Evolutionary conservation across 371 early-diverging fungal species (phyloP).

Genomic region (Lichtheimia ramosa): DNA sequence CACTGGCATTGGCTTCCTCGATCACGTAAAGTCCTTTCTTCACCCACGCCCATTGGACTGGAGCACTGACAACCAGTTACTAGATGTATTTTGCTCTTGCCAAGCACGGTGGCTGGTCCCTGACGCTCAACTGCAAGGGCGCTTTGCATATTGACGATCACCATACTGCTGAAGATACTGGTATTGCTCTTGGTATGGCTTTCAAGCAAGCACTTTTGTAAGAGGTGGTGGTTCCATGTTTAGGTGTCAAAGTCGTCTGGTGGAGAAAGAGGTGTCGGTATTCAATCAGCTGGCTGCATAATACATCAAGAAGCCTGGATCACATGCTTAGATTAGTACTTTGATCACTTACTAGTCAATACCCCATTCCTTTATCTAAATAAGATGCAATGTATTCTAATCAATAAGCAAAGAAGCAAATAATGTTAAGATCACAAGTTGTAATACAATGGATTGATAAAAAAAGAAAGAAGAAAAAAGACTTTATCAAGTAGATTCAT

Average conservation of each 20-base stretch:
- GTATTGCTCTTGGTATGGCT: slow-evolving; percentile 90
- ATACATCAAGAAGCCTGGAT: no score
- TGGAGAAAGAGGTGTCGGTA: no score
- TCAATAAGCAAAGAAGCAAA: no score
- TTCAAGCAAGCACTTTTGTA: slow-evolving; percentile 91
- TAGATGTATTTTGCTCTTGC: slow-evolving; percentile 96
- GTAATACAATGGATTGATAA: background rate
- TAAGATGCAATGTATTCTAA: no score
- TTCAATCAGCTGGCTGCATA: no score
- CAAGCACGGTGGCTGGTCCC: slow-evolving; percentile 91
- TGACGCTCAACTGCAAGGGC: slow-evolving; percentile 79
- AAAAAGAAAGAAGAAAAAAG: background rate
- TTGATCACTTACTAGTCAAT: no score
- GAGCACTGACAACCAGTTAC: background rate
- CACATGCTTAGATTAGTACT: no score
- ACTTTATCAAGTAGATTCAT: background rate
- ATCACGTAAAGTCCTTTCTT: slow-evolving; percentile 72
- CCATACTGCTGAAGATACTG: slow-evolving; percentile 96
- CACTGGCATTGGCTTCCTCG: slow-evolving; percentile 96
- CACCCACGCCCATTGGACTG: no score
- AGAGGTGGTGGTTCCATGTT: background rate
- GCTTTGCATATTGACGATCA: slow-evolving; percentile 97
- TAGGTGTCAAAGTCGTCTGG: no score
- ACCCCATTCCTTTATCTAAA: no score
- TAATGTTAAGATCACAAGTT: background rate